Conservation (phyloP, 176 grass and related monocot species). For the Carex cristatella region DNA sequence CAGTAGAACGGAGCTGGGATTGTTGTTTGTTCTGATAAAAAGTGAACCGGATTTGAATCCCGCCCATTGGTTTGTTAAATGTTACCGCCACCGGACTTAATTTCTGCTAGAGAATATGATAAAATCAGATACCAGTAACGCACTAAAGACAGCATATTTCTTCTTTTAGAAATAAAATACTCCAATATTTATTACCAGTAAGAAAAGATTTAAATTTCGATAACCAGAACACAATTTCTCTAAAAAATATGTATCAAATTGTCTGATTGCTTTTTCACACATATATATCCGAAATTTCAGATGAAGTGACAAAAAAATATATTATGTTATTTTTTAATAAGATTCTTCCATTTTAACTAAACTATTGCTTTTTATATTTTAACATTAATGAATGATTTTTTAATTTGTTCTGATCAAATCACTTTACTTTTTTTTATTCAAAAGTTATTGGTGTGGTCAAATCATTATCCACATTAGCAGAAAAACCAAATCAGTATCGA, state of each 20-base stretch:
- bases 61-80: background rate
- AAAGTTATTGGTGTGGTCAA: background rate
- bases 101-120: background rate
- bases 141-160: background rate
- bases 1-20: background rate
- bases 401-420: background rate
- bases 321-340: background rate
- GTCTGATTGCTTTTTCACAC: background rate
- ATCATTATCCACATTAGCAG: background rate
- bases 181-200: background rate
- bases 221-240: background rate
- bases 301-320: too few species aligned
- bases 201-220: background rate
- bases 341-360: background rate
- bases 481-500: background rate
- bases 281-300: background rate
- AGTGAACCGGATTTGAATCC: background rate
- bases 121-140: too few species aligned
- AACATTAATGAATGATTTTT: too few species aligned
- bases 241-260: background rate
- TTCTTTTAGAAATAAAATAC: background rate
- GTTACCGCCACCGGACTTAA: too few species aligned
- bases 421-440: background rate
- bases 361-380: background rate
- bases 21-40: slow-evolving; percentile 17